These are phyloP conservation scores for Gossypioides kirkii DNA, from an alignment of 345 rosid species.

Conservation along the genomic window DNA sequence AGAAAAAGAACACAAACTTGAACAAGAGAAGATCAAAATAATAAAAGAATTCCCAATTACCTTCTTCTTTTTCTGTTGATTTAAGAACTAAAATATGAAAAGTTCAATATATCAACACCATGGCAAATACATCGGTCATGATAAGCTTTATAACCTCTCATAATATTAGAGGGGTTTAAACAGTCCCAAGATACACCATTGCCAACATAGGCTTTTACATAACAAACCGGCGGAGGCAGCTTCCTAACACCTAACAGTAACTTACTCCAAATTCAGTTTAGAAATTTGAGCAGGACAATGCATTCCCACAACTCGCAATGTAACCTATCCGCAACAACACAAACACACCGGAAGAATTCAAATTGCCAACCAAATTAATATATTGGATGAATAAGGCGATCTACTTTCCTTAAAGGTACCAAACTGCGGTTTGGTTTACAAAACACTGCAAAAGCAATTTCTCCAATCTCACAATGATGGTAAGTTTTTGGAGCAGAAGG, in stretches of 20 bases:
- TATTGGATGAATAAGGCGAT: neutral
- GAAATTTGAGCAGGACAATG: neutral
- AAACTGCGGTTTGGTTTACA: neutral
- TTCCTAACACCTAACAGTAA: neutral
- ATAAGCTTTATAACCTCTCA: neutral
- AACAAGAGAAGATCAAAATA: neutral
- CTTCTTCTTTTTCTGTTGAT: neutral
- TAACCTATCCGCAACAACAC: neutral
- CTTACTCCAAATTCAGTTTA: neutral
- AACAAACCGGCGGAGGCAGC: neutral
- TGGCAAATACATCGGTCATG: too few species aligned
- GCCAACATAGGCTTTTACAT: neutral
- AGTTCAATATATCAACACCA: neutral
- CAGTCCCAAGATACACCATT: too few species aligned
- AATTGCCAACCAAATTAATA: neutral
- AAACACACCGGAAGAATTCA: neutral
- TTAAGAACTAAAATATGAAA: slow-evolving; percentile 1
- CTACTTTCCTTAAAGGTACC: neutral
- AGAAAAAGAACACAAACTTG: neutral
- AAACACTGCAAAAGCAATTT: neutral
- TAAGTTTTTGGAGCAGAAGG: neutral
- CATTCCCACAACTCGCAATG: neutral
- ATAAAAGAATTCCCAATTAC: neutral
- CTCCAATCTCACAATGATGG: neutral
- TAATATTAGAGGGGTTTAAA: neutral